Percentiles rank a stretch among this genome's conserved stretches.
These are phyloP conservation scores for Yamadazyma oceani DNA, from an alignment of 1,139 yeast genomes.

Conservation along the genomic window DNA sequence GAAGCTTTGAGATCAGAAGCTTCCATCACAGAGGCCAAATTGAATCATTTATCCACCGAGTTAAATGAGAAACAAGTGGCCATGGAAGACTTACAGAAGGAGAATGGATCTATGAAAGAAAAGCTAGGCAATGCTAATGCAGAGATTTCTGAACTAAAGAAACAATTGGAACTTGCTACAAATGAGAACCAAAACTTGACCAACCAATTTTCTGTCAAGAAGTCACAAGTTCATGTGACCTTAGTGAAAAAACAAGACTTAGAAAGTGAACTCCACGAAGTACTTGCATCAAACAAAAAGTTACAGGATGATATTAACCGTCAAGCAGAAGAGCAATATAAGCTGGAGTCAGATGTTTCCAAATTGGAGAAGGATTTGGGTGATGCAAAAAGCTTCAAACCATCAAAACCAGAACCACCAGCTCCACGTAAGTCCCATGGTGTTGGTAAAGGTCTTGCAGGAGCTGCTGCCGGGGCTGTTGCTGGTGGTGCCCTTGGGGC, in stretches of 20 bases:
- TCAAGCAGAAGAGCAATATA: constrained; percentile 22
- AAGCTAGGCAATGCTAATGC: constrained; percentile 66
- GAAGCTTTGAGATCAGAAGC: constrained; percentile 74
- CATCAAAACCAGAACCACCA: constrained; percentile 18
- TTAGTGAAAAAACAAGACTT: constrained; percentile 55
- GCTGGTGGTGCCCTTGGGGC: constrained; percentile 22
- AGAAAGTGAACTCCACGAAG: constrained; percentile 28
- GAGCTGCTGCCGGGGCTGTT: constrained; percentile 30
- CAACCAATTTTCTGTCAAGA: constrained; percentile 63
- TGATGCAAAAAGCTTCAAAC: constrained; percentile 23
- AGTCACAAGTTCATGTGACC: constrained; percentile 66
- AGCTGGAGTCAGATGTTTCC: constrained; percentile 39
- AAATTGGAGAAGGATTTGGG: constrained; percentile 22
- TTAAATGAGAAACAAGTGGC: constrained; percentile 60
- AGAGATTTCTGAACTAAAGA: constrained; percentile 59
- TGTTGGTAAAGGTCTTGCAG: constrained; percentile 21
- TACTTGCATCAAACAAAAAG: constrained; percentile 23
- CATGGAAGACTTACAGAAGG: constrained; percentile 65
- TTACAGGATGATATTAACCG: constrained; percentile 25
- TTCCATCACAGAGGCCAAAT: constrained; percentile 77
- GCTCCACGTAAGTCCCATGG: constrained; percentile 3
- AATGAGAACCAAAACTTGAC: constrained; percentile 59
- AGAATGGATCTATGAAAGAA: constrained; percentile 65
- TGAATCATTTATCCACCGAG: constrained; percentile 69
- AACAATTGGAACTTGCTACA: constrained; percentile 51